Percentiles rank a stretch among this genome's conserved stretches.
These are phyloP conservation scores for Eutypa lata DNA, from an alignment of 2,329 filamentous ascomycete genomes.

Conservation along the genomic window DNA sequence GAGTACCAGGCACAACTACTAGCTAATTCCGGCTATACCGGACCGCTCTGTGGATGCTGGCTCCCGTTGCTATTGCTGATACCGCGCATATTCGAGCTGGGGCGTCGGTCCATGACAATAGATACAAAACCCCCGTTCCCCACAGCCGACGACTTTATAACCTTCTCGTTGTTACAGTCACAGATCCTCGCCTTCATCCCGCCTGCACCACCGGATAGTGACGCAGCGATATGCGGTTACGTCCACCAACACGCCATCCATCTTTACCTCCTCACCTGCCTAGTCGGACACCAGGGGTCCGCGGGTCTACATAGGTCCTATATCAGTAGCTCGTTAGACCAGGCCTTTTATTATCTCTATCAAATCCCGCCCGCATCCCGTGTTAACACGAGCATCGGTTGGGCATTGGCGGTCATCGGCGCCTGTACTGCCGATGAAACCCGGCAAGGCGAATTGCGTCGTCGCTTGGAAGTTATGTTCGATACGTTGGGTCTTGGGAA, in stretches of 20 bases:
- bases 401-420: constrained; percentile 36
- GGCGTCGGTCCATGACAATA: constrained; percentile 34
- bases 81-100: constrained; percentile 39
- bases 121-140: constrained; percentile 17
- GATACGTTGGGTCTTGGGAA: constrained; percentile 41
- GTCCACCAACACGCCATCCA: constrained; percentile 44
- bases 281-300: constrained; percentile 21
- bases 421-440: constrained; percentile 32
- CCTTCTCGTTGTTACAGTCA: constrained; percentile 39
- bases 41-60: constrained; percentile 38
- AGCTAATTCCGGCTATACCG: constrained; percentile 29
- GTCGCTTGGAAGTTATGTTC: constrained; percentile 32
- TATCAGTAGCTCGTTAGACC: constrained; percentile 10
- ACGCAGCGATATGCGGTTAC: constrained; percentile 37
- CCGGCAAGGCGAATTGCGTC: constrained; percentile 33
- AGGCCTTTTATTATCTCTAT: constrained; percentile 27
- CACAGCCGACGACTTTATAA: constrained; percentile 39
- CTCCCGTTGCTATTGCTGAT: constrained; percentile 35
- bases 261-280: constrained; percentile 36
- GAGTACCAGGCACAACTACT: constrained; percentile 27
- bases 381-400: constrained; percentile 39
- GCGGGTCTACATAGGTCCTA: not conserved
- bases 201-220: constrained; percentile 16
- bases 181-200: constrained; percentile 39
- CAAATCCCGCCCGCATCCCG: constrained; percentile 30